Base-by-base conservation (phyloP, 192 early-diverging fungal species). In the Mortierella antarctica region DNA sequence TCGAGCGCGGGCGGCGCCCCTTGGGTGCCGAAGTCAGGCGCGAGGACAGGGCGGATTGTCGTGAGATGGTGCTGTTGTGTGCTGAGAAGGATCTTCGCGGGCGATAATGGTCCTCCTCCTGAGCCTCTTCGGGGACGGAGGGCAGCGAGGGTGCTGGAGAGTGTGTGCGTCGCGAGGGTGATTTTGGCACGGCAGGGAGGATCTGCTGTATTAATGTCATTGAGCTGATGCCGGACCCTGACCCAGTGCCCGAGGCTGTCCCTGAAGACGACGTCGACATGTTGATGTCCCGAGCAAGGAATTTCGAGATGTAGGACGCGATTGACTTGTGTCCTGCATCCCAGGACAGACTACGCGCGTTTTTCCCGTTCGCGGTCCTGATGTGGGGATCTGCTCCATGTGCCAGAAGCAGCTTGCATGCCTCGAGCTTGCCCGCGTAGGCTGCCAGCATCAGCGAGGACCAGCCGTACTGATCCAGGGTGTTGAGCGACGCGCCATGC, bases 361-460 rank as follows among this genome's bases (percentile, higher is more conserved):
- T 80, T 55, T 85, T 85, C 4, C 79, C 79, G 54, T 85, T 82
- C 7, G 55, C 68, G 5, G 79, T 75, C 42, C 47, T 73, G 61
- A 79, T 72, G 48, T 71, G 53, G 23, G 67, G 75, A 20, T 85
- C 75, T 15, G 84, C 80, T 3, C 73, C 70, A 17, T 82, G 71
- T 6, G 72, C 59, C 2, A 85, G 66, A 11, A 85, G 56, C 44
- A 79, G 40, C 39, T 71, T 72, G 44, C 84, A 85, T 6, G 76
- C 69, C 6, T 82, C 71, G 7, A 49, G 20, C n/a, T 61, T 69
- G 57, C 74, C 74, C 21, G 74, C 62, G 54, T 78, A 85, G 50
- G 84, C 80, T 3, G 84, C 84, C 6, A 85, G 71, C 84, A 85
- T 85, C 15, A 85, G 60, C 3, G 79, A 60, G 2, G 84, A 76